Base-by-base conservation (phyloP, 225 moss, liverwort and hornwort genomes). In the Rhytidiadelphus loreus region DNA sequence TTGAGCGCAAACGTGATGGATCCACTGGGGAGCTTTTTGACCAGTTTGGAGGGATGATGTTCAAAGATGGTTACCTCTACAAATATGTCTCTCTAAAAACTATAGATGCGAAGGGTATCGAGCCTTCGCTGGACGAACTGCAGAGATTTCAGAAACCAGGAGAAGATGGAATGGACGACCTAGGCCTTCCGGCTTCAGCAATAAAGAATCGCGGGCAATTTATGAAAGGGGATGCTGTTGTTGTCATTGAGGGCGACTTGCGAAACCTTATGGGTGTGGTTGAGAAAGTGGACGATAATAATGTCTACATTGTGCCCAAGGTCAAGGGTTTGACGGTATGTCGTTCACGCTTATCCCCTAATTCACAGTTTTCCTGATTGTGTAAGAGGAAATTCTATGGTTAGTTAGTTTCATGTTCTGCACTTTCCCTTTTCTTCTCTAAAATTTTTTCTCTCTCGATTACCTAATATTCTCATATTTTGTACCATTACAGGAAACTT, bases 81-180 rank as follows among this genome's bases (percentile, higher is more conserved):
- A 98, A 98, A 89, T 91, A 82, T 60, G 96, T 94, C 35, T 96
- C 98, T 59, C 81, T 98, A 80, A 98, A 96, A 93, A 98, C 95
- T 83, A 95, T 98, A 59, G 98, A 98, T 92, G 95, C 97, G 12
- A 98, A 94, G 92, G 94, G 98, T 69, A 93, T 98, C 50, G 95
- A 96, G 63, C 98, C 98, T 53, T 93, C 96, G 50, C 93, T 98
- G 43, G 98, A 98, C 83, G 98, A 98, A 85, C 92, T 98, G 26
- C 97, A 97, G 79, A 98, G 94, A 84, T 98, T 98, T 87, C 98
- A 98, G 88, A 97, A 97, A 91, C 97, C 98, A 84, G 93, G 95
- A 86, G 98, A 98, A 88, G 95, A 94, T 86, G 95, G 91, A 59
- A 56, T 95, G 77, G 98, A 98, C 90, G 94, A 95, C 50, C 85